Conservation (phyloP, 2,329 filamentous ascomycete species). For the Cordyceps militaris region DNA sequence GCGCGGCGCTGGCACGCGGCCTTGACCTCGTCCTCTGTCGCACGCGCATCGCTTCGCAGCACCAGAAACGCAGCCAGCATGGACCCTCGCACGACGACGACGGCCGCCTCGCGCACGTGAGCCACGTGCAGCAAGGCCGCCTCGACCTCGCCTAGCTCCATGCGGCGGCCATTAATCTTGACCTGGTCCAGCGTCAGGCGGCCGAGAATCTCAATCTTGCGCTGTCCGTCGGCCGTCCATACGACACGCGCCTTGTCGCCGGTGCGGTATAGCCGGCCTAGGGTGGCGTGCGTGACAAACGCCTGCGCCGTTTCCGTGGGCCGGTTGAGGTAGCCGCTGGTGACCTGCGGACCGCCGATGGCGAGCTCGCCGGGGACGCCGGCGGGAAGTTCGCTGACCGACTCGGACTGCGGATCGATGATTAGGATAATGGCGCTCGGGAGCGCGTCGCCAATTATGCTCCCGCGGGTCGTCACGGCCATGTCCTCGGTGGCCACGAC, state of each 20-base stretch:
- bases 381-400: not conserved
- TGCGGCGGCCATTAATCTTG: slow-evolving; percentile 6
- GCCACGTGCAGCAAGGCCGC: not conserved
- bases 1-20: not conserved
- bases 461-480: not conserved
- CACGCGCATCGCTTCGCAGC: not conserved
- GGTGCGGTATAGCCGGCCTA: not conserved
- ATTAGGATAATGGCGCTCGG: not conserved
- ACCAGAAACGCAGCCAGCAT: not conserved
- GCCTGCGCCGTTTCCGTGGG: not conserved
- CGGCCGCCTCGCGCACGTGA: slow-evolving; percentile 30
- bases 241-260: slow-evolving; percentile 5
- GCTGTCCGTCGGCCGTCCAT: not conserved
- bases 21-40: not conserved
- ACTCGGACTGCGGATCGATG: not conserved
- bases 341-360: slow-evolving; percentile 18
- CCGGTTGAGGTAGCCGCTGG: slow-evolving; percentile 5
- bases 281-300: not conserved
- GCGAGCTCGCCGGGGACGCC: slow-evolving; percentile 16
- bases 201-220: not conserved
- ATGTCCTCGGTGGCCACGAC: not conserved
- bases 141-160: slow-evolving; percentile 1
- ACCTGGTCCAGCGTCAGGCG: not conserved
- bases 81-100: slow-evolving; percentile 36
- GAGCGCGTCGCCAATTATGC: not conserved